Evolutionary conservation across 148 eudicot genomes (phyloP).

Genomic region (Cornus florida): DNA sequence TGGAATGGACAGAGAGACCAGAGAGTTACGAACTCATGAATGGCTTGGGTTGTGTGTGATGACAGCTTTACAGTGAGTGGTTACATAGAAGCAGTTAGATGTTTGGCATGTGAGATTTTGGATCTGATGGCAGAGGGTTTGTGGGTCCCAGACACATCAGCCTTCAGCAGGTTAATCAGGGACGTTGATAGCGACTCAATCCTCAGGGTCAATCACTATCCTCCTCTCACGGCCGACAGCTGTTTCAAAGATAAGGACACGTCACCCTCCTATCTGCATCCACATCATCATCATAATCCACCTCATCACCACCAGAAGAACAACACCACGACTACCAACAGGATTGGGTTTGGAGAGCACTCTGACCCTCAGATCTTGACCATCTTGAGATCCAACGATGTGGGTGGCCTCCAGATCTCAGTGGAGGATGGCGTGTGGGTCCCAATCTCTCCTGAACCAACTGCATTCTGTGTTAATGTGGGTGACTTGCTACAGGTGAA

Average conservation of each 20-base stretch:
- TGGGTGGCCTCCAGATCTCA: slow-evolving; percentile 43
- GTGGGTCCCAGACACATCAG: slow-evolving; percentile 17
- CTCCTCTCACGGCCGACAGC: slow-evolving; percentile 18
- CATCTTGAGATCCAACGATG: slow-evolving; percentile 42
- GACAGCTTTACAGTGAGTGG: slow-evolving; percentile 34
- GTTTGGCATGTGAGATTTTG: slow-evolving; percentile 44
- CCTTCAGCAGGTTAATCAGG: slow-evolving; percentile 35
- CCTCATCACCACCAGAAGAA: not conserved
- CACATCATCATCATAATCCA: not conserved
- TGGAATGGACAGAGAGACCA: too few species aligned
- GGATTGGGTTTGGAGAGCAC: slow-evolving; percentile 50
- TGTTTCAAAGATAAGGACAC: slow-evolving; percentile 15
- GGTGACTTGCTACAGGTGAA: slow-evolving; percentile 47
- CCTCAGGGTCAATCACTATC: slow-evolving; percentile 59
- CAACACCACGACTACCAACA: not conserved
- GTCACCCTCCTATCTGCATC: slow-evolving; percentile 17
- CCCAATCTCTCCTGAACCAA: slow-evolving; percentile 41
- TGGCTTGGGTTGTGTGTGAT: not conserved
- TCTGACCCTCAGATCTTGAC: slow-evolving; percentile 53
- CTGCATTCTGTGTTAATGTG: slow-evolving; percentile 39
- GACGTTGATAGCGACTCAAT: slow-evolving; percentile 41
- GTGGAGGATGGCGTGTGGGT: slow-evolving; percentile 38
- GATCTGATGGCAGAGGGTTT: slow-evolving; percentile 46
- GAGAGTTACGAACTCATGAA: too few species aligned
- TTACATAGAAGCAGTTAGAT: slow-evolving; percentile 39